Evolutionary conservation across 768 basidiomycete species (phyloP), one percentile per base, ranked within the genome.

Genomic region (Floccularia luteovirens): DNA sequence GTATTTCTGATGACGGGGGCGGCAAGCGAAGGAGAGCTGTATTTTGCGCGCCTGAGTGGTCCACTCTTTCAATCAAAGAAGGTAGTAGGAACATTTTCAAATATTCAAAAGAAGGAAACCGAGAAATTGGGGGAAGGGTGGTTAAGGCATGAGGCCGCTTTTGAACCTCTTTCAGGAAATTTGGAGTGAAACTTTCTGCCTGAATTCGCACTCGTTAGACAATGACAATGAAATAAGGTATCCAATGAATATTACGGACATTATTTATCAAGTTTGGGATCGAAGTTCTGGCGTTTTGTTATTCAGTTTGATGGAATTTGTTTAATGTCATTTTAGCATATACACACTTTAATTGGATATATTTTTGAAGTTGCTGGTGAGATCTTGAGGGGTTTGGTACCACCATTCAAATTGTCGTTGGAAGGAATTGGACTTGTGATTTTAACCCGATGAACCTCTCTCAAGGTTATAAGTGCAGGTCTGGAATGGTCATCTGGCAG

Each of bases 131-230:
- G 7, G 66, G 62, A 20, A 72, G 56, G 43, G 66, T 60, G 25
- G 59, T 52, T 38, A 74, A 57, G 16, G 53, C 54, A 50, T 73
- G 69, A 32, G 59, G 49, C 54, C 64, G 61, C 43, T 57, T 66
- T 60, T 74, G 71, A 23, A 74, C 67, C 45, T 69, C 65, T 60
- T 62, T 62, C 43, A 74, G 59, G 54, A 67, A 72, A 48, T 68
- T 62, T 30, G 70, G 72, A 42, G 70, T 54, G 51, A 70, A 74
- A 31, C 61, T 55, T 31, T 71, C 66, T 45, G 72, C 72, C 71
- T 74, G 39, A 20, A 30, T n/a, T n/a, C n/a, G n/a, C n/a, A n/a
- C n/a, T n/a, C n/a, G n/a, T n/a, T n/a, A n/a, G n/a, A n/a, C n/a
- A n/a, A n/a, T n/a, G n/a, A n/a, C n/a, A n/a, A n/a, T n/a, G n/a